A percentile compares a stretch with the other conserved stretches of the same genome.
phyloP scores from a whole-genome alignment of 1,284 basidiomycete genomes.

The Amylostereum areolatum region DNA sequence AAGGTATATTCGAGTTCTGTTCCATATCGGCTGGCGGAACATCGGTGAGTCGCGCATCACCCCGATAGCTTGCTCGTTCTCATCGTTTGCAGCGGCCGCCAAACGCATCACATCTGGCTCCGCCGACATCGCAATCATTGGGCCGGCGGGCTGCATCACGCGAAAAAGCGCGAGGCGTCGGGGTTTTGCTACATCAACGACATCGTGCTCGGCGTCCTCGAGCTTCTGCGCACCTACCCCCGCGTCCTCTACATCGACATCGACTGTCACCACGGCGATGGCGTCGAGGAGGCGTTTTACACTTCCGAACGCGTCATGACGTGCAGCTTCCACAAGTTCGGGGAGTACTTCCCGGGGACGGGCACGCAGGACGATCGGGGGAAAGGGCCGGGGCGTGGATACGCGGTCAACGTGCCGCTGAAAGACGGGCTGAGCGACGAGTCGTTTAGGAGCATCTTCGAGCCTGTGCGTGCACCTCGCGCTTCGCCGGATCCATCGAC shows the following conservation, averaged over 20 bases:
- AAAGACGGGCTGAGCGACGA: slow-evolving; percentile 92
- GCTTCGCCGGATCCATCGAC: neutral
- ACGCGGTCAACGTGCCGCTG: slow-evolving; percentile 90
- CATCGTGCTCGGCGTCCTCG: slow-evolving; percentile 87
- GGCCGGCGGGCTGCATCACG: slow-evolving; percentile 97
- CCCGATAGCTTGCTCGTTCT: neutral
- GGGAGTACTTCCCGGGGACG: slow-evolving; percentile 96
- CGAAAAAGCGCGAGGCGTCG: slow-evolving; percentile 94
- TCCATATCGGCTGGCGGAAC: slow-evolving; percentile 95
- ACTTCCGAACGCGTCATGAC: slow-evolving; percentile 97
- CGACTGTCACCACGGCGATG: slow-evolving; percentile 97
- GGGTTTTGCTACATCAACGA: slow-evolving; percentile 99
- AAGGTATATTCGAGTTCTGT: slow-evolving; percentile 96
- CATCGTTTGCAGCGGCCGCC: slow-evolving; percentile 59
- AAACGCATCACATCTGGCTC: slow-evolving; percentile 76
- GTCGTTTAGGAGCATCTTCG: slow-evolving; percentile 77
- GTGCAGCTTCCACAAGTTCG: slow-evolving; percentile 93
- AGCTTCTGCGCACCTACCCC: slow-evolving; percentile 75
- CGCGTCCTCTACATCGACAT: slow-evolving; percentile 98
- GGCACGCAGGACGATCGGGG: slow-evolving; percentile 86
- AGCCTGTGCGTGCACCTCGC: slow-evolving; percentile 58
- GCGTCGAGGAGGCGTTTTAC: slow-evolving; percentile 98
- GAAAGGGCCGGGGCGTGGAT: slow-evolving; percentile 82
- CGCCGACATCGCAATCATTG: slow-evolving; percentile 92
- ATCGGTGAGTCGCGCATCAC: slow-evolving; percentile 45